These are phyloP conservation scores for Clavariopsis aquatica DNA, from an alignment of 495 filamentous ascomycete species.

Conservation along the genomic window DNA sequence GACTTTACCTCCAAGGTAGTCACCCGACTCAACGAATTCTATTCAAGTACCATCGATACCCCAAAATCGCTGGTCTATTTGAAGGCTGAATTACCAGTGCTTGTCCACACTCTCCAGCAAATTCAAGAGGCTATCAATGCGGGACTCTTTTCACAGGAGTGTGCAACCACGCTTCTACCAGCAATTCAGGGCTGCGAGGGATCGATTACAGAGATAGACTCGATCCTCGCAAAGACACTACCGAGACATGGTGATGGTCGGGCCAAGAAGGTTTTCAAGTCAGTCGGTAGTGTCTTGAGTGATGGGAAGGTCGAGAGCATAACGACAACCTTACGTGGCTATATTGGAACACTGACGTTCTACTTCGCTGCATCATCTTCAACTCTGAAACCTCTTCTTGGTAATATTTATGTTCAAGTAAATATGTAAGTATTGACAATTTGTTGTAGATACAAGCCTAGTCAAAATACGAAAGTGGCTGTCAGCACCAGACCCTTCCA, in stretches of 20 bases:
- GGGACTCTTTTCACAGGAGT: conserved; percentile 20
- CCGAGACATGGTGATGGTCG: conserved; percentile 25
- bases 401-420: not conserved
- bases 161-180: conserved; percentile 32
- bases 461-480: conserved; percentile 21
- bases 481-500: conserved; percentile 16
- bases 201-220: conserved; percentile 8
- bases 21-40: conserved; percentile 42
- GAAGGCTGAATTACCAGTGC: conserved; percentile 40
- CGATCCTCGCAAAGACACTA: conserved; percentile 26
- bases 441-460: conserved; percentile 4
- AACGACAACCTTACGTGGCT: conserved; percentile 24
- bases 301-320: conserved; percentile 42
- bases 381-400: conserved; percentile 9
- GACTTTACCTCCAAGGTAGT: conserved; percentile 44
- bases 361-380: conserved; percentile 27
- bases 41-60: conserved; percentile 32
- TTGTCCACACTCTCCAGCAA: conserved; percentile 39
- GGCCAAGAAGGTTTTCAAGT: conserved; percentile 34
- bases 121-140: conserved; percentile 36
- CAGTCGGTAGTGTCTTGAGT: conserved; percentile 34
- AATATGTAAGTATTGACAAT: not conserved
- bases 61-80: conserved; percentile 44
- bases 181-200: conserved; percentile 34
- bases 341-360: conserved; percentile 37